A percentile compares a stretch with the other conserved stretches of the same genome.
These are phyloP conservation scores for Solanum arcanum DNA, from an alignment of 257 asterid species.

Conservation along the genomic window DNA sequence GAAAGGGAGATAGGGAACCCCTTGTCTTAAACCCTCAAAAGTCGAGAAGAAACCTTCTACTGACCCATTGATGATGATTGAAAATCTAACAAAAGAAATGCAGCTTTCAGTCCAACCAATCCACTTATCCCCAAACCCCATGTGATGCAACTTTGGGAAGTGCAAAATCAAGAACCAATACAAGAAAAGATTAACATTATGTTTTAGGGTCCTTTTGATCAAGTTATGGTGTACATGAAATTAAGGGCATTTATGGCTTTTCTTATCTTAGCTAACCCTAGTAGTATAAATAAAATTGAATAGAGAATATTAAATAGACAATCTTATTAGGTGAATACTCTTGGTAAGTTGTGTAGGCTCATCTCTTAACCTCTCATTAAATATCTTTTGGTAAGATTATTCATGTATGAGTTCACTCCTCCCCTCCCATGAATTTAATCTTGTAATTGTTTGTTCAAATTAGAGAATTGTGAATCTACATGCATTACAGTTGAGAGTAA, in stretches of 20 bases:
- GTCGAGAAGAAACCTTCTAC: not conserved
- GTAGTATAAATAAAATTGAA: not conserved
- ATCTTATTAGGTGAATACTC: not conserved
- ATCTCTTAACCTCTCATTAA: not conserved
- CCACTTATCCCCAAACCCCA: not conserved
- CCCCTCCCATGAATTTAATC: not conserved
- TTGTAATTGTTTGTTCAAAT: not conserved
- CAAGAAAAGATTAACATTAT: not conserved
- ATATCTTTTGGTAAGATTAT: not conserved
- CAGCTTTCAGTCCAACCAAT: not conserved
- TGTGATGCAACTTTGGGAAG: not conserved
- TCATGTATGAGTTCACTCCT: not conserved
- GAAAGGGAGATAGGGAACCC: not conserved
- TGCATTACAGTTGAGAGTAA: not conserved
- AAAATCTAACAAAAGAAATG: not conserved
- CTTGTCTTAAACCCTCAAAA: not conserved
- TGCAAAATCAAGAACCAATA: not conserved
- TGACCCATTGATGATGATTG: not conserved
- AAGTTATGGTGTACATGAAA: not conserved
- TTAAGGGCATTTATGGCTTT: not conserved
- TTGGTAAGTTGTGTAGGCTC: not conserved
- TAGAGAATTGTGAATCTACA: not conserved
- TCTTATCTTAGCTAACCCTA: not conserved
- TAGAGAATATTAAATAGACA: not conserved
- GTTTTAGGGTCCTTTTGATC: not conserved